phyloP scores from a whole-genome alignment of 148 eudicot genomes.

The Polygonum aviculare region DNA sequence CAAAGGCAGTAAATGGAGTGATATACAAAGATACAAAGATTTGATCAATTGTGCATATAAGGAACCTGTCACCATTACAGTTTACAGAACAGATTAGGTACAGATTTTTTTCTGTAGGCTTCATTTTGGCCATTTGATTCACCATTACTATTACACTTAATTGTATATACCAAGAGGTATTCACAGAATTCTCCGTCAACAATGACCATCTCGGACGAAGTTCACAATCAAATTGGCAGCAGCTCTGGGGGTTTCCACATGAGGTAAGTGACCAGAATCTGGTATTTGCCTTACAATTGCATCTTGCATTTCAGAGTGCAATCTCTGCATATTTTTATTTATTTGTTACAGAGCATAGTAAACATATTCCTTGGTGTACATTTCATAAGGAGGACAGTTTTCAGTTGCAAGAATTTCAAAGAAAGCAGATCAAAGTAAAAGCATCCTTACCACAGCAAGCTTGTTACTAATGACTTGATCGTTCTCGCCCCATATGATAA shows the following conservation, averaged over 20 bases:
- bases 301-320: constrained; percentile 60
- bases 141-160: background rate
- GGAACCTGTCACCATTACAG: background rate
- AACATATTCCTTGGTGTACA: no score
- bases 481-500: constrained; percentile 83
- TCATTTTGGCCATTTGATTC: no score
- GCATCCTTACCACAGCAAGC: constrained; percentile 50
- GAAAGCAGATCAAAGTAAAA: background rate
- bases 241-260: constrained; percentile 61
- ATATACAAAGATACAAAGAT: background rate
- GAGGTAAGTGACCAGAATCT: constrained; percentile 88
- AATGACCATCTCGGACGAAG: constrained; percentile 25
- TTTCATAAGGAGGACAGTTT: no score
- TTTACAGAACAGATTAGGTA: no score
- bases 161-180: no score
- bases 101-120: no score
- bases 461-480: constrained; percentile 74
- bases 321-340: constrained; percentile 36
- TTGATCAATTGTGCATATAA: background rate
- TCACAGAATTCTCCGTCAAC: background rate
- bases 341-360: background rate
- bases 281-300: constrained; percentile 66
- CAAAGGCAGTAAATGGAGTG: background rate
- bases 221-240: constrained; percentile 53
- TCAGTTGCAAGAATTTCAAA: no score